Base-by-base conservation (phyloP, 1,139 yeast genomes). In the Pichia sp. region DNA sequence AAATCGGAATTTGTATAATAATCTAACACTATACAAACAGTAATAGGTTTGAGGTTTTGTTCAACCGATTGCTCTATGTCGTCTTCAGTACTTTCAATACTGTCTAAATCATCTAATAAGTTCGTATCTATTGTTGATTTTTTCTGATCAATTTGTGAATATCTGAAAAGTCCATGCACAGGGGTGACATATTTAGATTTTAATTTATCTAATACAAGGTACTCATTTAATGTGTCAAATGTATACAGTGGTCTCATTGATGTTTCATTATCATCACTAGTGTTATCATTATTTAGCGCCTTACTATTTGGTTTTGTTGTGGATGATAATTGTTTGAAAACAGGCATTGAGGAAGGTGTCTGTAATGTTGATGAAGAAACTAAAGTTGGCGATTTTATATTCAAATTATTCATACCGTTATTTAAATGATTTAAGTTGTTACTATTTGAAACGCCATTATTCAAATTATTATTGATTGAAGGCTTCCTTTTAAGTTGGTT, bases 1-100 rank as follows among this genome's bases (percentile, higher is more conserved):
- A 80, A 67, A 59, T 80, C 84, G 1, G 83, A 83, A 53, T 72
- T 60, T 19, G 68, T 62, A 61, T 72, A 77, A 58, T 65, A 77
- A 9, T 79, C 80, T n/a, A 74, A 48, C 2, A 75, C 61, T 5
- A 60, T 34, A 42, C 55, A 52, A 14, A 59, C 44, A 45, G 44
- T 42, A 5, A 34, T n/a, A 2, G 50, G 48, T 19, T 46, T 41
- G 6, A 27, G 16, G 41, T 39, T n/a, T 13, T 42, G 9, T 41
- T 33, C 49, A 31, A 38, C 18, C 2, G 52, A n/a, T 31, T 46
- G 27, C 3, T 36, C 25, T 18, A 7, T 5, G 10, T 34, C 19
- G 9, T 36, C 41, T 36, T 39, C 28, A 25, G 14, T 25, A 13
- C 18, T 39, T 13, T 22, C 27, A 39, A 39, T 14, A 10, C 9